Base-by-base conservation (phyloP, 805 yeast genomes). In the Pichia cabralensis region DNA sequence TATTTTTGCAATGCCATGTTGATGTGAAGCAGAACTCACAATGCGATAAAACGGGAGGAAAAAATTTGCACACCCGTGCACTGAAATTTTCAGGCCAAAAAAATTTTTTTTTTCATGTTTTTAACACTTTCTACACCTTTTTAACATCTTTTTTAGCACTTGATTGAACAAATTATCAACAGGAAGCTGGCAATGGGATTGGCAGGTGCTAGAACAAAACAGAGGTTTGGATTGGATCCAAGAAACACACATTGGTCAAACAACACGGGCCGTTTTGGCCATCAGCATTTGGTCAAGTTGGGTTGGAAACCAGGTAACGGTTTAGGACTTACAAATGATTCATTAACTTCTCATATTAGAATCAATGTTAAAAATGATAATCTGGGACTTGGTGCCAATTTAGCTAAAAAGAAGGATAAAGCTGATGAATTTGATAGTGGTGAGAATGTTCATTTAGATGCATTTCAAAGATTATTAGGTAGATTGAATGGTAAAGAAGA, bases 291-390 rank as follows among this genome's bases (percentile, higher is more conserved):
- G 40, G 75, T 75, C 42, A 78, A 74, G 45, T 63, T 78, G 52
- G 98, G 98, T 13, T 89, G 98, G 98, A 69, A 65, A 34, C 95
- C 94, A 2, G 98, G 98, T 14, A 62, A 65, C 42, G 97, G 97
- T 7, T 67, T 89, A 15, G 98, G 98, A 2, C 54, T 72, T 32
- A 76, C 71, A 2, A 51, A 67, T 4, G 73, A 77, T 49, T 76
- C 92, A 4, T 68, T 74, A 28, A 82, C 85, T 0, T 62, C 85
- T 2, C 96, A 92, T 52, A 81, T 89, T 28, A 86, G 81, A 50
- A 92, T 92, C 10, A 57, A 73, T 4, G 60, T 85, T 11, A 89
- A 88, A 55, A 84, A 80, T 27, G 96, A 89, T 47, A 83, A 71
- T 33, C 57, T 74, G 3, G 98, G 98, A 1, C 64, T 89, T 7